A percentile compares a stretch with the other conserved stretches of the same genome.
phyloP scores from a whole-genome alignment of 1,139 yeast species.

The Protomyces macrosporus region DNA sequence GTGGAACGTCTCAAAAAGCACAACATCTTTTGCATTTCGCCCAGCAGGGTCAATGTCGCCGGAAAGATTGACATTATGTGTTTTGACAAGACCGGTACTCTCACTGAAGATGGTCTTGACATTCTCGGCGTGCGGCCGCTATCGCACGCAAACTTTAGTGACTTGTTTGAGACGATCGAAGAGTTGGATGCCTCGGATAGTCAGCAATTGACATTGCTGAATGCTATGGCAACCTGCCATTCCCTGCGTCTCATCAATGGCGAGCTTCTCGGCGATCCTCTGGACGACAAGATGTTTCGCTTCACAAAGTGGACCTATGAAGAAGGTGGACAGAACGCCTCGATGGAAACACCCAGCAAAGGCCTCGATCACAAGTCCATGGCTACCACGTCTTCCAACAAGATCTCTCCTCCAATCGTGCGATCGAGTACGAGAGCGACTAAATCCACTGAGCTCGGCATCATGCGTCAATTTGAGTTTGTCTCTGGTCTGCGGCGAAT shows the following conservation, averaged over 20 bases:
- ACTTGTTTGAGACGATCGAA: constrained; percentile 20
- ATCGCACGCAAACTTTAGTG: constrained; percentile 44
- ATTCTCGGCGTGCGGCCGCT: constrained; percentile 78
- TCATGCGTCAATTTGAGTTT: constrained; percentile 75
- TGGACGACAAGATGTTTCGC: constrained; percentile 87
- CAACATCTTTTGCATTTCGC: constrained; percentile 81
- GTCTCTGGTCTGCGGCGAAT: constrained; percentile 78
- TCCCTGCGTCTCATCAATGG: constrained; percentile 73
- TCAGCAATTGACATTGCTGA: constrained; percentile 34
- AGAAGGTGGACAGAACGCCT: constrained; percentile 45
- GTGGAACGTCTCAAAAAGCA: constrained; percentile 63
- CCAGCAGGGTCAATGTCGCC: constrained; percentile 79
- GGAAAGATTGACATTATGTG: constrained; percentile 87
- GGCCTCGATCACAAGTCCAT: constrained; percentile 43
- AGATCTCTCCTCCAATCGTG: constrained; percentile 15
- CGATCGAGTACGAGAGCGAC: not conserved
- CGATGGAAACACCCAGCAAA: constrained; percentile 35
- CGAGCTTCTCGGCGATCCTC: constrained; percentile 84
- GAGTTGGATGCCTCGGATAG: constrained; percentile 13
- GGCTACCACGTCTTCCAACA: constrained; percentile 29
- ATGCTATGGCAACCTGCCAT: constrained; percentile 75
- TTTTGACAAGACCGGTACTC: constrained; percentile 94
- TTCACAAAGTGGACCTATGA: constrained; percentile 71
- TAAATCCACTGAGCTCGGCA: constrained; percentile 44
- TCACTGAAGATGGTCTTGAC: constrained; percentile 94